Evolutionary conservation across 768 basidiomycete species (phyloP), one percentile per base, ranked within the genome.

Genomic region (Tylopilus sp.): DNA sequence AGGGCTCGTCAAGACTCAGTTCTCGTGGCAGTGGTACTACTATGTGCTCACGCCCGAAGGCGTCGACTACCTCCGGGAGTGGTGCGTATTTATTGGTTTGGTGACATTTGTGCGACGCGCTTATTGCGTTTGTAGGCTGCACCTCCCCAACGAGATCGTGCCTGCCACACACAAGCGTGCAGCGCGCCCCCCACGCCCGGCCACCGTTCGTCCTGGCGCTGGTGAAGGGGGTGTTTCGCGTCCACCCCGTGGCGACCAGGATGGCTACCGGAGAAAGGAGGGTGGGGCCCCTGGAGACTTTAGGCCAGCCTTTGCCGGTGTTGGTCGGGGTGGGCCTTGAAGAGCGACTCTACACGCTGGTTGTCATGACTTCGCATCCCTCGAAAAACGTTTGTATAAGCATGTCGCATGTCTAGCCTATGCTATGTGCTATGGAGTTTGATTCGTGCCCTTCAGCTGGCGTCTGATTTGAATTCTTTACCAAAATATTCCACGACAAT

Each of bases 21-120:
- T 98, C 82, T 93, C 89, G 45, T 99, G 97, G 97, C 94, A 98
- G 70, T 97, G 85, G 82, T 99, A 97, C 77, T 99, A 98, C 78
- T 99, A 98, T 77, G 82, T 85, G 67, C 81, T 99, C 68, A 99
- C 95, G 64, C 87, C 92, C 48, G 97, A 98, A 74, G 97, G 97
- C 67, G 87, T 98, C 24, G 40, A 42, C 3, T 42, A 89, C 77
- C 89, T 98, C 73, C 87, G 96, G 59, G 93, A 96, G 76, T 94
- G 87, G 79, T 81, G 58, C 25, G 42, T 50, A 7, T 10, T 48
- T 70, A 5, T 40, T 29, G 11, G 61, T 24, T 24, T 19, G 13
- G 29, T 19, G 19, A 21, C 25, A 3, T n/a, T n/a, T n/a, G 41
- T 40, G 46, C n/a, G 24, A 14, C 9, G 17, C 44, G 10, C 36